A percentile compares a stretch with the other conserved stretches of the same genome.
Conservation (phyloP, 768 basidiomycete genomes). For the Amanita thiersii region DNA sequence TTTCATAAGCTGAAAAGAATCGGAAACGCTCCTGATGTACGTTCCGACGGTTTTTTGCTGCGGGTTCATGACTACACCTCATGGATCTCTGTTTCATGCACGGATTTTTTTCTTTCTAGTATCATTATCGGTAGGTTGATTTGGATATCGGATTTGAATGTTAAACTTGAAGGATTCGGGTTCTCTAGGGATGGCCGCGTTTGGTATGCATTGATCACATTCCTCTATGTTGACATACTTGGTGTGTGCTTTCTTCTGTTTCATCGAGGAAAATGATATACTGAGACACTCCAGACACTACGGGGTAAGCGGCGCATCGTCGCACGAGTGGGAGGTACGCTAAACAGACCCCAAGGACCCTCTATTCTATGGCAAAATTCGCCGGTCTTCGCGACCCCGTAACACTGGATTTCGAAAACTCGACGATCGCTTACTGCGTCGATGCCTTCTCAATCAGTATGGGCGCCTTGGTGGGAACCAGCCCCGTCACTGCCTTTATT, state of each 20-base stretch:
- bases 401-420: slow-evolving; percentile 81
- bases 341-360: slow-evolving; percentile 48
- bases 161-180: slow-evolving; percentile 11
- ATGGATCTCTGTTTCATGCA: not conserved
- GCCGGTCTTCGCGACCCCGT: slow-evolving; percentile 81
- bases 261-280: not conserved
- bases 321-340: not conserved
- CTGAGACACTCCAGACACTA: slow-evolving; percentile 31
- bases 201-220: slow-evolving; percentile 84
- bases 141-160: slow-evolving; percentile 1
- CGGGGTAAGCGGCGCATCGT: slow-evolving; percentile 24
- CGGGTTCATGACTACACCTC: slow-evolving; percentile 6
- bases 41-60: no score
- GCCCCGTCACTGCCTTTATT: slow-evolving; percentile 77
- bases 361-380: slow-evolving; percentile 89
- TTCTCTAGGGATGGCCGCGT: slow-evolving; percentile 54
- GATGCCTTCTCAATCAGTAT: slow-evolving; percentile 78
- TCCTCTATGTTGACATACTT: slow-evolving; percentile 85
- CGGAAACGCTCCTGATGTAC: slow-evolving; percentile 64
- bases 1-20: slow-evolving; percentile 57
- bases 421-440: slow-evolving; percentile 74
- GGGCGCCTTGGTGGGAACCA: slow-evolving; percentile 73
- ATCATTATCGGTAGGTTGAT: slow-evolving; percentile 31
- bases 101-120: slow-evolving; percentile 25
- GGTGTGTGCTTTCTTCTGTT: slow-evolving; percentile 30